Conservation (phyloP, 805 yeast species). For the Lipomyces sp. region DNA sequence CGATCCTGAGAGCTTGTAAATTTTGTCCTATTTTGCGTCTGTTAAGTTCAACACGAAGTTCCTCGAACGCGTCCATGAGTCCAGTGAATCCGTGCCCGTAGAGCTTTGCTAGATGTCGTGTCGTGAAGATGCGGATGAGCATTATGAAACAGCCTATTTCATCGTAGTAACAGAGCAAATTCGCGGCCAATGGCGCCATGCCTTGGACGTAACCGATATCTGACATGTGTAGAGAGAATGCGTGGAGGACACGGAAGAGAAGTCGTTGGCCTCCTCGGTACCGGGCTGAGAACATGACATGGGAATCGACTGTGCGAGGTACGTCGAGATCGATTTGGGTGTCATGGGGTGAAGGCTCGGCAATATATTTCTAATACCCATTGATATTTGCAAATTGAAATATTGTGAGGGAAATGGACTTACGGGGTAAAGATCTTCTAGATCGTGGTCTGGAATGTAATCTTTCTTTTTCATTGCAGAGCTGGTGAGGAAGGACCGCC, state of each 20-base stretch:
- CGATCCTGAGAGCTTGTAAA: conserved; percentile 23
- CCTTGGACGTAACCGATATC: conserved; percentile 48
- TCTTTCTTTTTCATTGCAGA: conserved; percentile 17
- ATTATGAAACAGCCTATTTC: conserved; percentile 33
- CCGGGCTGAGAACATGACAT: conserved; percentile 36
- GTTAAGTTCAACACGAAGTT: conserved; percentile 14
- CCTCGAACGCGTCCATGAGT: conserved; percentile 28
- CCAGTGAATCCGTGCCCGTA: conserved; percentile 32
- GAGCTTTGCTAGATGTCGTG: conserved; percentile 24
- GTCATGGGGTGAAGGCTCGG: conserved; percentile 29
- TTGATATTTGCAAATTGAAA: not conserved
- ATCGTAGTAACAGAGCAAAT: conserved; percentile 45
- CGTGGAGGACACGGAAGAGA: conserved; percentile 37
- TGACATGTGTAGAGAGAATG: conserved; percentile 31
- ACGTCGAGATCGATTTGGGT: conserved; percentile 39
- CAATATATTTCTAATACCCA: conserved; percentile 9
- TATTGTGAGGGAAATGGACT: not conserved
- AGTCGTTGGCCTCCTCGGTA: conserved; percentile 39
- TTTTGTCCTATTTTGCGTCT: conserved; percentile 17
- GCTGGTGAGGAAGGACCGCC: conserved; percentile 34
- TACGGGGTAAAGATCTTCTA: conserved; percentile 12
- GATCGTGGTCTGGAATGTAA: conserved; percentile 6
- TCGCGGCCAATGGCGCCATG: conserved; percentile 51
- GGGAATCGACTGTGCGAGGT: conserved; percentile 35
- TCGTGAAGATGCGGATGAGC: conserved; percentile 27